Percentiles rank a stretch among this genome's conserved stretches.
Evolutionary conservation across 2,329 filamentous ascomycete genomes (phyloP).

Genomic region (Tolypocladium tundrense): DNA sequence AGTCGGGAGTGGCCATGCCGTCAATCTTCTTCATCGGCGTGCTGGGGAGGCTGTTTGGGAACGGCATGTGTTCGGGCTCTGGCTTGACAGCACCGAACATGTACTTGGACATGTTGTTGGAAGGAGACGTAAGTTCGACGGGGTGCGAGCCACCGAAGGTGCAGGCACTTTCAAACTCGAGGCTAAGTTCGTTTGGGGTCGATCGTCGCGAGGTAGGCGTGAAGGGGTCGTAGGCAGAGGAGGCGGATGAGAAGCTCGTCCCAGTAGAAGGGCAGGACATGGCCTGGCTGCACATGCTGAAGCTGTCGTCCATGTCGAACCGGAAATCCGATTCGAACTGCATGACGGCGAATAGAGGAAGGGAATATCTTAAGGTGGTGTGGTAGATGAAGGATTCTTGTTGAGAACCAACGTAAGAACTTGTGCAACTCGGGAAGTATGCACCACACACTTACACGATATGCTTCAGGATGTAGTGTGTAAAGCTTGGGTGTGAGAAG

Average conservation of each 20-base stretch:
- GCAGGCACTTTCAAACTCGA: slow-evolving; percentile 26
- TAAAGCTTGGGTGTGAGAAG: slow-evolving; percentile 1
- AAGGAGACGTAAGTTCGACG: slow-evolving; percentile 25
- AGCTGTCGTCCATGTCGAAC: slow-evolving; percentile 30
- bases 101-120: slow-evolving; percentile 21
- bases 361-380: slow-evolving; percentile 1
- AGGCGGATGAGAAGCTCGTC: slow-evolving; percentile 29
- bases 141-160: slow-evolving; percentile 14
- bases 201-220: slow-evolving; percentile 35
- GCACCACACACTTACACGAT: not conserved
- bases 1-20: slow-evolving; percentile 22
- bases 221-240: slow-evolving; percentile 31
- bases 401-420: not conserved
- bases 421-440: not conserved
- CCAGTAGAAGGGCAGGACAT: slow-evolving; percentile 24
- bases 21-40: slow-evolving; percentile 27
- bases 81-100: slow-evolving; percentile 23
- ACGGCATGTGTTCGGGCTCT: slow-evolving; percentile 22
- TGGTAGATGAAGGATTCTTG: not conserved
- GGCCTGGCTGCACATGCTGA: slow-evolving; percentile 24
- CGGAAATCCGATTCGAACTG: slow-evolving; percentile 27
- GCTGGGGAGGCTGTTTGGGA: slow-evolving; percentile 19
- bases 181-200: slow-evolving; percentile 25
- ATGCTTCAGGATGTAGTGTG: not conserved
- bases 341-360: slow-evolving; percentile 17